These are phyloP conservation scores for Hymenoscyphus scutula DNA, from an alignment of 2,329 filamentous ascomycete species.

Conservation along the genomic window DNA sequence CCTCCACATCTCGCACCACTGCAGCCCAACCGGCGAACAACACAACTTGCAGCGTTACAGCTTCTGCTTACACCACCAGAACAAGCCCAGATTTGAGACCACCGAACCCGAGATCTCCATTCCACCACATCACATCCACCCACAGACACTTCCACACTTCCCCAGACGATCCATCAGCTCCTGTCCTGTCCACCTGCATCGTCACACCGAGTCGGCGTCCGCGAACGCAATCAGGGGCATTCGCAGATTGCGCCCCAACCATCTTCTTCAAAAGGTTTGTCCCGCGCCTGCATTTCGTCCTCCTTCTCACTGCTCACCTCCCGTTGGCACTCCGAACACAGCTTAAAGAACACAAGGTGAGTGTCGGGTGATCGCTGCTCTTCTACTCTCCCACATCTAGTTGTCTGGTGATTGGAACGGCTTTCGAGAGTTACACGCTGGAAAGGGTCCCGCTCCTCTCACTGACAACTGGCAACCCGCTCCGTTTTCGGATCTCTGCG, in stretches of 20 bases:
- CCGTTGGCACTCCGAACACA: not conserved
- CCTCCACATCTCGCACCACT: no score
- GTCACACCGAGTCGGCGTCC: slow-evolving; percentile 10
- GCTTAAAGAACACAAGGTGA: slow-evolving; percentile 8
- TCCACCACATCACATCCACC: not conserved
- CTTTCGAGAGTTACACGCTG: slow-evolving; percentile 8
- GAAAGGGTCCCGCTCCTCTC: slow-evolving; percentile 7
- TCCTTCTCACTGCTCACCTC: slow-evolving; percentile 6
- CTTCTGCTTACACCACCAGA: not conserved
- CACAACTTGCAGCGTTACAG: slow-evolving; percentile 8
- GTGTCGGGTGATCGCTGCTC: slow-evolving; percentile 13
- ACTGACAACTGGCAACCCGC: slow-evolving; percentile 13
- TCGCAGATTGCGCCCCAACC: not conserved
- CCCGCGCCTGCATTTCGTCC: slow-evolving; percentile 4
- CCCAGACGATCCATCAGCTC: not conserved
- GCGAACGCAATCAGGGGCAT: not conserved
- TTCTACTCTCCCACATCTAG: not conserved
- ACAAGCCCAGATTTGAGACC: not conserved
- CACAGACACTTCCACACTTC: no score
- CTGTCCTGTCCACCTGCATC: slow-evolving; percentile 2
- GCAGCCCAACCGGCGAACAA: slow-evolving; percentile 5
- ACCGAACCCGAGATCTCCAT: not conserved
- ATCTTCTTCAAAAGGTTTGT: not conserved
- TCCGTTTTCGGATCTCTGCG: slow-evolving; percentile 9
- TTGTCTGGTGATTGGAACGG: slow-evolving; percentile 7